Base-by-base conservation (phyloP, 2,329 filamentous ascomycete species). In the Chrysoporthe puriensis region DNA sequence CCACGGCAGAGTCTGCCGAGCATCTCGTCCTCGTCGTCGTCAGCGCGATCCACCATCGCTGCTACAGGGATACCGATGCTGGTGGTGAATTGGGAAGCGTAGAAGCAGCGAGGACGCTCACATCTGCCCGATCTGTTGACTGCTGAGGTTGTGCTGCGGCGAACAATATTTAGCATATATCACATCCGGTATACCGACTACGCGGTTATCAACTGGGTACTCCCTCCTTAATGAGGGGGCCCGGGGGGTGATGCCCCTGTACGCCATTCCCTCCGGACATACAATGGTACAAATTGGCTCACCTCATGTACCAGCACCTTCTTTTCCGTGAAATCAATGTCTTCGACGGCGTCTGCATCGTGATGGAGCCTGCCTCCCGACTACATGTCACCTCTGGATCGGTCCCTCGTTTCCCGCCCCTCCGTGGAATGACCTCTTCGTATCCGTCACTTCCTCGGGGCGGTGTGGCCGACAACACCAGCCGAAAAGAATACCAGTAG, bases 41-140 rank as follows among this genome's bases (percentile, higher is more conserved):
- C 59, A 61, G 59, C 59, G 26, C 59, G 59, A 61, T 61, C 59
- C 59, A 61, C 59, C 42, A 32, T 46, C 14, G 59, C 26, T 46
- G 43, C 43, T 9, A 44, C 18, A 13, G 34, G 40, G 18, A 21
- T 40, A 44, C 59, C 36, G 57, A 26, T n/a, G n/a, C 57, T 43
- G 36, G 36, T 42, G 32, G 36, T 58, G 40, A 43, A 21, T 46
- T 8, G 54, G 54, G 54, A 32, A 14, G 26, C 26, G 26, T 26
- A 26, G 26, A 26, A 26, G 26, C 36, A 40, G 36, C 9, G 36
- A 40, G 36, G 36, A 9, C 9, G 48, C 48, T 54, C 26, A 16
- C 50, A 14, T 16, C 9, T 9, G 36, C 36, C 36, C 36, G 36
- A 26, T 7, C 50, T 54, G 21, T 52, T 52, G 21, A 34, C 36